Base-by-base conservation (phyloP, 2,329 filamentous ascomycete species). In the Aspergillus alliaceus region DNA sequence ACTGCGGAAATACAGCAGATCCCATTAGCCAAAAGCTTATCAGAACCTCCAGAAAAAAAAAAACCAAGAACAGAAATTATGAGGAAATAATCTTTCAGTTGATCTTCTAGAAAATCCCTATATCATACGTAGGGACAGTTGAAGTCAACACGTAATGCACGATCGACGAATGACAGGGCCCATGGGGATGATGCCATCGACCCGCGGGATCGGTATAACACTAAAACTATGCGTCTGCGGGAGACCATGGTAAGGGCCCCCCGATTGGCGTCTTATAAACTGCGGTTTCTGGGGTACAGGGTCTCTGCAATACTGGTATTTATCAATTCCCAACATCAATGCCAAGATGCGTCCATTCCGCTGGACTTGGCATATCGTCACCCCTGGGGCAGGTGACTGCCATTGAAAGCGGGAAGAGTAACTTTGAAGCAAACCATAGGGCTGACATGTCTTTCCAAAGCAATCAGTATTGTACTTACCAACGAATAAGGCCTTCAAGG, bases 131-230 rank as follows among this genome's bases (percentile, higher is more conserved):
- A 51, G 39, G 48, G 34, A 22, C 22, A 18, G n/a, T 14, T 15
- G 20, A n/a, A 20, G 20, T 50, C 6, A 34, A 15, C 20, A 18
- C 34, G 32, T 35, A 24, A 51, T 39, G 48, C 22, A 39, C 4
- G 31, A 51, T 51, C 24, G 51, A 51, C 50, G 56, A 39, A 47
- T 62, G 60, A 58, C 59, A 39, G 54, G 42, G 25, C 14, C 29
- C 37, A 35, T 54, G 57, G 37, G 27, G 57, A 64, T 64, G 63
- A 60, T 61, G 62, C 63, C 59, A 65, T 64, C 53, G 59, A 51
- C 49, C 62, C 63, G 50, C 47, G 37, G 53, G 31, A 57, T 59
- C 56, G 54, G 58, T 31, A 56, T 34, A 51, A 54, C 49, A 46
- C 50, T 56, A 34, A 32, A 7, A 7, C 6, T 31, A 15, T n/a